phyloP scores from a whole-genome alignment of 495 filamentous ascomycete species.

The Terfezia boudieri region DNA sequence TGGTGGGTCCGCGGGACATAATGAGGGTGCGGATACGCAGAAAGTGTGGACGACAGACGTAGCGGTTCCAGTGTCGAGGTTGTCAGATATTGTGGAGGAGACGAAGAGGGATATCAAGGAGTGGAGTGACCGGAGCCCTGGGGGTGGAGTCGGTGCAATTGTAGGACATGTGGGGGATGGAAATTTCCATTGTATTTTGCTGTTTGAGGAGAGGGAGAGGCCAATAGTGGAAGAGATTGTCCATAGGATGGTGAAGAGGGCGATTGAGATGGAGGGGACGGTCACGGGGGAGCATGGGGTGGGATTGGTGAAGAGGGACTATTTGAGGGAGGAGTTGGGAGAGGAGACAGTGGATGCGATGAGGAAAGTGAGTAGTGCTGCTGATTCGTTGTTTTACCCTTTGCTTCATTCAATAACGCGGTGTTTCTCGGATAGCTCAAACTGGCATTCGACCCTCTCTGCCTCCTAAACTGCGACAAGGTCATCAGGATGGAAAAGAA shows the following conservation, averaged over 20 bases:
- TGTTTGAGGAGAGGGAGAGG: slow-evolving; percentile 41
- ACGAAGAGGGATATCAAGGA: slow-evolving; percentile 43
- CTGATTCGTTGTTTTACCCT: background rate
- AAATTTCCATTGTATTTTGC: slow-evolving; percentile 60
- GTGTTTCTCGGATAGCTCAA: slow-evolving; percentile 25
- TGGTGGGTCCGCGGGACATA: no score
- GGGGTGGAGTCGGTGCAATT: slow-evolving; percentile 47
- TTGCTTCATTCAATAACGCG: no score
- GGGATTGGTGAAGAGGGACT: slow-evolving; percentile 62
- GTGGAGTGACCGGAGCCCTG: slow-evolving; percentile 19
- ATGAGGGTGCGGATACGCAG: slow-evolving; percentile 14
- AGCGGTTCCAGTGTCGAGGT: slow-evolving; percentile 49
- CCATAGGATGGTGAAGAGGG: slow-evolving; percentile 64
- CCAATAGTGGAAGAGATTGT: slow-evolving; percentile 45
- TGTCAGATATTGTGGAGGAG: slow-evolving; percentile 56
- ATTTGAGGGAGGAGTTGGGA: slow-evolving; percentile 51
- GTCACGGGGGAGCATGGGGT: slow-evolving; percentile 70
- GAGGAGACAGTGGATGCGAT: slow-evolving; percentile 52
- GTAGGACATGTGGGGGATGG: slow-evolving; percentile 70
- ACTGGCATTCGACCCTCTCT: slow-evolving; percentile 51
- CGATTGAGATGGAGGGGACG: slow-evolving; percentile 63
- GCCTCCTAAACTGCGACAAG: slow-evolving; percentile 63
- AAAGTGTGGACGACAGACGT: slow-evolving; percentile 71
- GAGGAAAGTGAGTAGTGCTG: slow-evolving; percentile 34
- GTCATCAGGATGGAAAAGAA: slow-evolving; percentile 36